Evolutionary conservation across 805 yeast species (phyloP).

Genomic region (Teunomyces lycoperdinae): DNA sequence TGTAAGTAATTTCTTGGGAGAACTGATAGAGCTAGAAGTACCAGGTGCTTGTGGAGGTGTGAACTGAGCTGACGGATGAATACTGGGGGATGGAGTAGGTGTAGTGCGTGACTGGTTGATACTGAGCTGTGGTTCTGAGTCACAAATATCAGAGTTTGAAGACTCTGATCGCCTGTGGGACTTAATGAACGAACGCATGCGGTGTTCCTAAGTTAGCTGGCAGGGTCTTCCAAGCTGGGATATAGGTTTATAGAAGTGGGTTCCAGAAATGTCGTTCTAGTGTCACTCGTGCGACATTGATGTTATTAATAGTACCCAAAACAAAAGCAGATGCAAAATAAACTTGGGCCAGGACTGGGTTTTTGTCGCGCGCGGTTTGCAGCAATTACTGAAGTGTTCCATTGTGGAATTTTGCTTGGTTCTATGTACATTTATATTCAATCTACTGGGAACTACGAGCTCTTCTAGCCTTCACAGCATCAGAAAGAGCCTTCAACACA

Average conservation of each 20-base stretch:
- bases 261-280: neutral
- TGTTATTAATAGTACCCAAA: neutral
- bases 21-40: conserved; percentile 7
- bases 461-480: conserved; percentile 81
- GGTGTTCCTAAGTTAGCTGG: neutral
- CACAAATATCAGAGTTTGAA: conserved; percentile 7
- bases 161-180: conserved; percentile 15
- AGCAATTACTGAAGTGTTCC: no score
- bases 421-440: neutral
- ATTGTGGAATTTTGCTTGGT: no score
- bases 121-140: conserved; percentile 6
- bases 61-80: conserved; percentile 6
- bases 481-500: conserved; percentile 68
- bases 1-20: conserved; percentile 26
- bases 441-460: neutral
- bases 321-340: neutral
- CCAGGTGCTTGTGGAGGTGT: conserved; percentile 5
- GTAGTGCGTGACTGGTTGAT: conserved; percentile 3
- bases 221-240: neutral
- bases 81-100: conserved; percentile 4
- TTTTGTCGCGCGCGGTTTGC: neutral
- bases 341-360: no score
- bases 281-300: neutral
- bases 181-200: conserved; percentile 16
- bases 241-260: neutral